Evolutionary conservation across 2,329 filamentous ascomycete genomes (phyloP), one percentile per base, ranked within the genome.

Genomic region (Ilyonectria robusta): DNA sequence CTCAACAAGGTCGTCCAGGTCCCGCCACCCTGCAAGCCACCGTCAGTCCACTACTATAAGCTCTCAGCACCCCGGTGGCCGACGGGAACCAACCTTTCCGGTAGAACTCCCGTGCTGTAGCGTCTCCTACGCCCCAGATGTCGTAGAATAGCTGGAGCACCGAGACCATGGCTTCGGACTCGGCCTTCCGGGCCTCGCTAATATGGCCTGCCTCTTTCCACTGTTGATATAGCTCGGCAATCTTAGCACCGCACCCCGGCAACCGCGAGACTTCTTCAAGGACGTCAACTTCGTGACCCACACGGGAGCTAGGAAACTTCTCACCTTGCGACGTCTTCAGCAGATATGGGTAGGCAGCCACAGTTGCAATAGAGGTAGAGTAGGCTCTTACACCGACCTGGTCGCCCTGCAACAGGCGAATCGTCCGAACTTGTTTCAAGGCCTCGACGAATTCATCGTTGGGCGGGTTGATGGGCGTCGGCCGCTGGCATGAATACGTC

Each of bases 121-220:
- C 90, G 2, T 92, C 91, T 0, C 93, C 95, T 0, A 98, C 94
- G n/a, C 95, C 95, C 93, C 94, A 97, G 64, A 98, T 97, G 5
- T 92, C 85, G 81, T 93, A 93, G 79, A 98, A 98, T 0, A 86
- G 78, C 50, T 88, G 85, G 4, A 98, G 81, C 1, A 90, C 85
- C 21, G 85, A 84, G 65, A 96, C 84, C 64, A 86, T 88, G 13
- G 88, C 83, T 71, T 97, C 91, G 1, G 82, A 80, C 57, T 92
- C 87, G 1, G 93, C 87, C 4, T 90, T 87, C 8, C 87, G 82
- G 0, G 91, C 90, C 26, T 93, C 93, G 40, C 84, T 77, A 6
- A 97, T 82, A 17, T 80, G 83, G 0, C 90, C 91, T 1, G 86
- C 86, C 2, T 84, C 76, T 13, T 81, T 88, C 86, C 91, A 98